Conservation (phyloP, 441 rosid species). For the Jatropha podagrica region DNA sequence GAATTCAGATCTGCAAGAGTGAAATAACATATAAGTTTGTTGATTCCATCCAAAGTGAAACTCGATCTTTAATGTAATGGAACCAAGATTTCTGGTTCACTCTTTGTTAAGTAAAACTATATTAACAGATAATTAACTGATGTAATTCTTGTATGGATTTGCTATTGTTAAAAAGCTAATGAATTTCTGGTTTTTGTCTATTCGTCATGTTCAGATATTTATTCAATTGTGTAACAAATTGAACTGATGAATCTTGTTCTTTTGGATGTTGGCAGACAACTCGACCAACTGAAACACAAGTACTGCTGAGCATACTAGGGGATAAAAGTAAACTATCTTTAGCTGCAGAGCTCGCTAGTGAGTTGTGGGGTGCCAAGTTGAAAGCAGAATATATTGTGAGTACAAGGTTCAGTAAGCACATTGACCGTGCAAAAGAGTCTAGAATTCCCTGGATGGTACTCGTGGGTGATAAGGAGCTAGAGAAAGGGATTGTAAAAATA, state of each 20-base stretch:
- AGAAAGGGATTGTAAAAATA: conserved; percentile 55
- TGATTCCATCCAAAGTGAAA: neutral
- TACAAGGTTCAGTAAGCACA: conserved; percentile 63
- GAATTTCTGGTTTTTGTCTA: neutral
- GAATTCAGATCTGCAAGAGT: neutral
- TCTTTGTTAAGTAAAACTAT: neutral
- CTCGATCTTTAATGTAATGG: neutral
- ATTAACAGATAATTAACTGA: neutral
- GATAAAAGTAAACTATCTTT: conserved; percentile 44
- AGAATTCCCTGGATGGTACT: conserved; percentile 71
- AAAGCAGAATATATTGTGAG: conserved; percentile 65
- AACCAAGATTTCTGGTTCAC: neutral
- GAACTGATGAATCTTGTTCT: neutral
- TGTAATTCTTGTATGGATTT: neutral
- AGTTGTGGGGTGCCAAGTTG: conserved; percentile 62
- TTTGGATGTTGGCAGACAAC: conserved; percentile 40
- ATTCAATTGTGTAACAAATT: no score
- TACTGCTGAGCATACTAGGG: conserved; percentile 58
- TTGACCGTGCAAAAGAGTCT: conserved; percentile 46
- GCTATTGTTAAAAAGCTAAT: neutral
- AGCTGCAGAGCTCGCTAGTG: conserved; percentile 64
- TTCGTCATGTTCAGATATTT: neutral
- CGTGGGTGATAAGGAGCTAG: conserved; percentile 65
- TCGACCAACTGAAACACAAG: conserved; percentile 74
- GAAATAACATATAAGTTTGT: neutral